phyloP scores from a whole-genome alignment of 2,329 filamentous ascomycete genomes.

The Penicillium sp. region DNA sequence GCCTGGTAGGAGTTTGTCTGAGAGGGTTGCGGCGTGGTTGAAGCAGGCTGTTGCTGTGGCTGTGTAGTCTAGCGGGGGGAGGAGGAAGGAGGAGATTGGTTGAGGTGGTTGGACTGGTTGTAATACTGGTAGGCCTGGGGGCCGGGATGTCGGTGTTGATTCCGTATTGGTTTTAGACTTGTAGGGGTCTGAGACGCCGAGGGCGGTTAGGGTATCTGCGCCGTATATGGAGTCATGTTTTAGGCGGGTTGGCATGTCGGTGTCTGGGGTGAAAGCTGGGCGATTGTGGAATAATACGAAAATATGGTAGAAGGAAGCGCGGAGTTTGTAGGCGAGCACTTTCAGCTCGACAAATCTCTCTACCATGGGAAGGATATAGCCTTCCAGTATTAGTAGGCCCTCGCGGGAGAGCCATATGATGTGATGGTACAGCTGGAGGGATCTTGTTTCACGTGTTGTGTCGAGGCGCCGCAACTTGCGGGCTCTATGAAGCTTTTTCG shows the following conservation, averaged over 20 bases:
- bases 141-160: slow-evolving; percentile 17
- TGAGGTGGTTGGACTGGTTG: slow-evolving; percentile 23
- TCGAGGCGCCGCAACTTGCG: slow-evolving; percentile 82
- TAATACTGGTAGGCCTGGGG: slow-evolving; percentile 37
- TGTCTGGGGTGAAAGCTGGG: slow-evolving; percentile 66
- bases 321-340: slow-evolving; percentile 85
- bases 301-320: slow-evolving; percentile 93
- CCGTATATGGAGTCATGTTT: slow-evolving; percentile 38
- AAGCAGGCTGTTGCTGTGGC: slow-evolving; percentile 80
- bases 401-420: slow-evolving; percentile 96
- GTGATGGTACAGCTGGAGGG: slow-evolving; percentile 79
- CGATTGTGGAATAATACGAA: slow-evolving; percentile 95
- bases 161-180: not conserved
- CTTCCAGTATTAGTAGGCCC: slow-evolving; percentile 80
- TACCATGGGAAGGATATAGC: slow-evolving; percentile 81
- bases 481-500: slow-evolving; percentile 76
- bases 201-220: slow-evolving; percentile 38
- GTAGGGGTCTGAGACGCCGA: slow-evolving; percentile 35
- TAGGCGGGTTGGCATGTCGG: slow-evolving; percentile 26
- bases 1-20: slow-evolving; percentile 74
- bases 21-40: slow-evolving; percentile 68
- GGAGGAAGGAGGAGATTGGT: slow-evolving; percentile 66
- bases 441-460: slow-evolving; percentile 71
- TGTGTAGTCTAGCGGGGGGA: slow-evolving; percentile 77
- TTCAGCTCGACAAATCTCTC: slow-evolving; percentile 76